A percentile compares a stretch with the other conserved stretches of the same genome.
These are phyloP conservation scores for Cadophora sp. DNA, from an alignment of 2,329 filamentous ascomycete species.

Conservation along the genomic window DNA sequence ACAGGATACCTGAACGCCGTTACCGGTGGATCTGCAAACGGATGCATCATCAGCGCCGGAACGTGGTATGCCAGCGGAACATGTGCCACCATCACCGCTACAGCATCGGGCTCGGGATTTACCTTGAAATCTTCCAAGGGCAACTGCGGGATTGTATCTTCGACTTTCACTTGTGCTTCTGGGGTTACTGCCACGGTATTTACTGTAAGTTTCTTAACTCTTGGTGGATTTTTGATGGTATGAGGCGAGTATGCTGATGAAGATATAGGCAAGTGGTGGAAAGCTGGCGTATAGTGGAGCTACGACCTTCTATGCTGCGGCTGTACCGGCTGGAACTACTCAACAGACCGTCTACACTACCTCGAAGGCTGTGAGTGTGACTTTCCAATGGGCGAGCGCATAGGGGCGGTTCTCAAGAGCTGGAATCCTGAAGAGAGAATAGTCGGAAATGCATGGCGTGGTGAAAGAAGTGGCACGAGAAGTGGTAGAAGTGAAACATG, in stretches of 20 bases:
- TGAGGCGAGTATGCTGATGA: not conserved
- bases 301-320: conserved; percentile 45
- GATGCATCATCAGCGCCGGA: conserved; percentile 72
- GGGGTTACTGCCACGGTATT: conserved; percentile 50
- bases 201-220: conserved; percentile 41
- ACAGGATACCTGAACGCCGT: conserved; percentile 65
- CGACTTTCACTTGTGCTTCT: conserved; percentile 61
- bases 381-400: conserved; percentile 42
- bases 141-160: conserved; percentile 60
- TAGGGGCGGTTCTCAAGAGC: conserved; percentile 6
- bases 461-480: not conserved
- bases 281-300: conserved; percentile 41
- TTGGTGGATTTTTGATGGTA: not conserved
- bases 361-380: conserved; percentile 41
- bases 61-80: conserved; percentile 73
- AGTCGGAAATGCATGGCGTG: not conserved
- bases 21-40: conserved; percentile 54
- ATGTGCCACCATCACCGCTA: conserved; percentile 69
- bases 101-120: conserved; percentile 48
- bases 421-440: not conserved
- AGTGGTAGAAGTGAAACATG: too few relatives aligned
- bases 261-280: conserved; percentile 33
- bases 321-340: conserved; percentile 43
- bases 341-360: conserved; percentile 45
- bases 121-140: conserved; percentile 65